phyloP scores from a whole-genome alignment of 1,139 yeast species.

The Pichia sp. region DNA sequence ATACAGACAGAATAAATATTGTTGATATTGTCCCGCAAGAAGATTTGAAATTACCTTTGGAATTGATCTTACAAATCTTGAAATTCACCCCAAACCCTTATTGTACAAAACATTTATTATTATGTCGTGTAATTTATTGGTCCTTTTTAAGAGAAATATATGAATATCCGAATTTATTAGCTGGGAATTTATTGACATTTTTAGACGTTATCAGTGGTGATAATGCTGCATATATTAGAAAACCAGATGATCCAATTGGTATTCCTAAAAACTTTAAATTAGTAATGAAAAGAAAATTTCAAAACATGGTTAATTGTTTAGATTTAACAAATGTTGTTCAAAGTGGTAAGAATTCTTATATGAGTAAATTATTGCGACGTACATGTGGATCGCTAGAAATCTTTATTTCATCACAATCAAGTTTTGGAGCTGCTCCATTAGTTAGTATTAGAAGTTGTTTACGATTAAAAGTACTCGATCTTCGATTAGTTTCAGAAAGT shows the following conservation, averaged over 20 bases:
- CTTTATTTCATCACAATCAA: slow-evolving; percentile 89
- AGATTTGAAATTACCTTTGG: slow-evolving; percentile 42
- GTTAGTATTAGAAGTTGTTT: slow-evolving; percentile 69
- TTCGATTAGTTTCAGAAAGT: slow-evolving; percentile 88
- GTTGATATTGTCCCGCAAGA: too few species aligned
- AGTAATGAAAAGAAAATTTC: slow-evolving; percentile 15
- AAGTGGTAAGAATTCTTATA: slow-evolving; percentile 88
- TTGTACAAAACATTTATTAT: slow-evolving; percentile 49
- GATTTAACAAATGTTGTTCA: slow-evolving; percentile 79
- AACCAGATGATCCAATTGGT: slow-evolving; percentile 2
- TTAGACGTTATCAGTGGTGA: slow-evolving; percentile 41
- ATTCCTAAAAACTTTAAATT: slow-evolving; percentile 9
- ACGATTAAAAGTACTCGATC: slow-evolving; percentile 58
- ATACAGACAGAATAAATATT: background rate
- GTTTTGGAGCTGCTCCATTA: slow-evolving; percentile 87
- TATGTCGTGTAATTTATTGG: slow-evolving; percentile 56
- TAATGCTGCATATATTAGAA: slow-evolving; percentile 15
- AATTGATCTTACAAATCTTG: slow-evolving; percentile 51
- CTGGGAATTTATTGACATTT: slow-evolving; percentile 64
- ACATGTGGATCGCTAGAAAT: slow-evolving; percentile 57
- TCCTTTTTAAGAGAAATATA: slow-evolving; percentile 61
- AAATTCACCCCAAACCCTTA: slow-evolving; percentile 38
- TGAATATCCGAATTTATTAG: slow-evolving; percentile 51
- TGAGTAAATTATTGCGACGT: slow-evolving; percentile 72
- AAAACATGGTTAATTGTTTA: slow-evolving; percentile 42